Percentiles rank a stretch among this genome's conserved stretches.
These are phyloP conservation scores for Paulownia fortunei DNA, from an alignment of 257 asterid species.

Conservation along the genomic window DNA sequence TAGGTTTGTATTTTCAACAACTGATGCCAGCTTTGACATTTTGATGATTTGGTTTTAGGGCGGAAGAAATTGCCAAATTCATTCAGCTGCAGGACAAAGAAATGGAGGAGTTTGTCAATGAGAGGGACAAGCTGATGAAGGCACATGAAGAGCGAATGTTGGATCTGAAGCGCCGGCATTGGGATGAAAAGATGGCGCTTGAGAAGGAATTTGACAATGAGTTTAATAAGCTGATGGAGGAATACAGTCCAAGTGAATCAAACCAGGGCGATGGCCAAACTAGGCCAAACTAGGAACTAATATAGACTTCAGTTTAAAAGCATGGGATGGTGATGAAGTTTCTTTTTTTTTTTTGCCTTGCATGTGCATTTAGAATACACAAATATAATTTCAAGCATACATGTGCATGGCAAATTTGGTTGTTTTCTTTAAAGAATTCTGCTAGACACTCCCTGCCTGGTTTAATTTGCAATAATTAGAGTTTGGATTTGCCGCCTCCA, in stretches of 20 bases:
- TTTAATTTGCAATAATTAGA: neutral
- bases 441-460: neutral
- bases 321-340: neutral
- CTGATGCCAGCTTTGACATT: neutral
- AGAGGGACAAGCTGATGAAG: conserved; percentile 44
- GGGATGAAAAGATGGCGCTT: conserved; percentile 47
- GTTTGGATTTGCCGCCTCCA: neutral
- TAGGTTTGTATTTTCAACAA: neutral
- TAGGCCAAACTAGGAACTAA: neutral
- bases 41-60: conserved; percentile 41
- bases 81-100: conserved; percentile 52
- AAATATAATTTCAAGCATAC: neutral
- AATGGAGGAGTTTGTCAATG: conserved; percentile 40
- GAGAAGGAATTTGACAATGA: conserved; percentile 52
- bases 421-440: neutral
- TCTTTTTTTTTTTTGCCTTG: neutral
- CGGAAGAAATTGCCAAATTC: conserved; percentile 43
- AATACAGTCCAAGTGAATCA: conserved; percentile 37
- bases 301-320: neutral
- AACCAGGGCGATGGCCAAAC: neutral
- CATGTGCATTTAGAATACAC: neutral
- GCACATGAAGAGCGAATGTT: conserved; percentile 41
- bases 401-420: neutral
- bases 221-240: conserved; percentile 41
- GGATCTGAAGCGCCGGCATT: conserved; percentile 47